Base-by-base conservation (phyloP, 179 eudicot species). In the Patellifolia procumbens region DNA sequence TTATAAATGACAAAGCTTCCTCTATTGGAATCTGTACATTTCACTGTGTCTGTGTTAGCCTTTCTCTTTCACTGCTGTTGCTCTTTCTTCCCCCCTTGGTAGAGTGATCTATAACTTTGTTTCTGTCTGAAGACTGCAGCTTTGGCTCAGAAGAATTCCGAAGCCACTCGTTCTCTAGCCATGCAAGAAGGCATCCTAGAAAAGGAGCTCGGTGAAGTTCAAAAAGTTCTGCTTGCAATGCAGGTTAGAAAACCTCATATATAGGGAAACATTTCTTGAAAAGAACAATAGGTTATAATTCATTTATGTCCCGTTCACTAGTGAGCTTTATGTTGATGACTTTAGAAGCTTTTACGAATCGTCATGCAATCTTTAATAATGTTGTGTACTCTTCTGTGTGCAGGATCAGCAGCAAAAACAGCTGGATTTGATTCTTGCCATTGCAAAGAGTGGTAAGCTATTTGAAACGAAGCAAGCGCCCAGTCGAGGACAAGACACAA, bases 391-490 rank as follows among this genome's bases (percentile, higher is more conserved):
- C 9, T 8, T 39, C 1, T 42, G 39, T 70, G 37, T 70, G 66
- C 46, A 95, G 97, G 98, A 90, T 55, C 99, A 95, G 68, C 99
- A 95, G 79, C 89, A 90, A 61, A 95, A 95, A 76, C 98, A 93
- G 76, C 92, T 95, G 19, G 97, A 95, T 67, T 91, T 95, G 61
- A 90, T 95, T 76, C 88, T 95, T 73, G 90, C 96, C 42, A 86
- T 93, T 43, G 93, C 81, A 22, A 91, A 93, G 83, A 78, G 76
- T 74, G 92, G 91, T 60, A 91, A 87, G 42, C 83, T 92, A 46
- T 74, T 74, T 75, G 91, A 91, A 60, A 81, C 45, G 74, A 86
- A 82, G 78, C 85, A 32, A 52, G 80, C n/a, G 72, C 82, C 85
- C 7, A 79, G 61, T 78, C 84, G 74, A 81, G 85, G 78, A 39